Percentiles rank a stretch among this genome's conserved stretches.
Evolutionary conservation across 2,329 filamentous ascomycete species (phyloP).

Genomic region (Fusarium annulatum): DNA sequence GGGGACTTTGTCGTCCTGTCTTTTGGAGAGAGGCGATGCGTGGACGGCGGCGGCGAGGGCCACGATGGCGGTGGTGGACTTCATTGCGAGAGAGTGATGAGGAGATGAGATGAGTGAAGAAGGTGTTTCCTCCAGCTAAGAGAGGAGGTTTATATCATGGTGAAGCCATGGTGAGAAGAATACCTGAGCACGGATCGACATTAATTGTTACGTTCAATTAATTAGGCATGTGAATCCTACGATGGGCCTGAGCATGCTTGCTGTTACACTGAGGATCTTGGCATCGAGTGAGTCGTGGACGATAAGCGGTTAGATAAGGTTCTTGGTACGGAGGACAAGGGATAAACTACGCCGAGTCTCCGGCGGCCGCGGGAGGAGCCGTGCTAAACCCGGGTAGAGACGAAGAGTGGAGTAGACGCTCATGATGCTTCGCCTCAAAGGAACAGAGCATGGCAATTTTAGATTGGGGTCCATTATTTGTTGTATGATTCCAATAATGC

Average conservation of each 20-base stretch:
- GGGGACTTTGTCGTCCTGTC: background rate
- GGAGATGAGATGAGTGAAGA: background rate
- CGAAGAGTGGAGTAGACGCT: background rate
- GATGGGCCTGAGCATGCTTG: background rate
- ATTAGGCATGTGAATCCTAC: background rate
- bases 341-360: fast-evolving
- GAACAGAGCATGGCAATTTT: background rate
- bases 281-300: background rate
- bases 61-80: background rate
- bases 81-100: background rate
- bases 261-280: background rate
- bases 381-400: no score
- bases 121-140: background rate
- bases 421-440: background rate
- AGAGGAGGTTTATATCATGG: background rate
- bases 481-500: no score
- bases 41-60: background rate
- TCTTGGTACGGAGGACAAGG: background rate
- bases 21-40: background rate
- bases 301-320: background rate
- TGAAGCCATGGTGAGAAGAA: background rate
- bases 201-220: no score
- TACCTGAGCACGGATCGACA: background rate
- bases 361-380: background rate
- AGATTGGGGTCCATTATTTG: background rate